A percentile compares a stretch with the other conserved stretches of the same genome.
Evolutionary conservation across 148 eudicot species (phyloP).

Genomic region (Camellia granthamiana): DNA sequence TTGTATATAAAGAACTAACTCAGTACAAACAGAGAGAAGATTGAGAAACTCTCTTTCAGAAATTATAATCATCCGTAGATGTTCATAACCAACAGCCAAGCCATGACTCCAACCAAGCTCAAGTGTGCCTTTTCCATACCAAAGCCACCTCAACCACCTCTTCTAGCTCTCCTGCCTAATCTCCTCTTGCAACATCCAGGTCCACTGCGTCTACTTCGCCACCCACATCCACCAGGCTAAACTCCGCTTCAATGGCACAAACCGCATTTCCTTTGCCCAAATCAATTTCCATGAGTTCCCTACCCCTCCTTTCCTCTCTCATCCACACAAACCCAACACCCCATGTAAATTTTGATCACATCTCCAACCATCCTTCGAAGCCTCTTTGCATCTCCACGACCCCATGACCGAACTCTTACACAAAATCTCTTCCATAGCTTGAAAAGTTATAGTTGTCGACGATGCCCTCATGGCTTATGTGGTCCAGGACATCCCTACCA

Average conservation of each 20-base stretch:
- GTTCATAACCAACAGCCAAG: not conserved
- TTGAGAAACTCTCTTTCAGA: too few relatives aligned
- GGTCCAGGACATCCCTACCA: slow-evolving; percentile 17
- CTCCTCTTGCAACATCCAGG: slow-evolving; percentile 19
- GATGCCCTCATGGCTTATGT: slow-evolving; percentile 13
- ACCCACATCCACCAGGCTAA: slow-evolving; percentile 37
- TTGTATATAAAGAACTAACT: too few relatives aligned
- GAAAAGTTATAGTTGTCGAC: slow-evolving; percentile 12
- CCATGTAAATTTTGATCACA: not conserved
- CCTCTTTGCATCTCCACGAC: not conserved
- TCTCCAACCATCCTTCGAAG: slow-evolving; percentile 11
- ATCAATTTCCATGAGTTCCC: slow-evolving; percentile 14
- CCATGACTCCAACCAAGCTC: not conserved
- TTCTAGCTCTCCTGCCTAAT: slow-evolving; percentile 36
- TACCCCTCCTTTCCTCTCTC: not conserved
- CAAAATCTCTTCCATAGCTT: not conserved
- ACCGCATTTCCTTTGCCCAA: slow-evolving; percentile 4
- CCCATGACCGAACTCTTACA: slow-evolving; percentile 1
- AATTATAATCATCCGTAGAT: not conserved
- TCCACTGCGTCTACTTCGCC: slow-evolving; percentile 26
- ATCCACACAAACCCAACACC: slow-evolving; percentile 5
- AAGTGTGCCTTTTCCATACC: slow-evolving; percentile 36
- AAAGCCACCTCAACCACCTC: slow-evolving; percentile 43
- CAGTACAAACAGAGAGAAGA: too few relatives aligned
- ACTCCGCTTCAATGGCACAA: slow-evolving; percentile 15